These are phyloP conservation scores for Jacaranda mimosifolia DNA, from an alignment of 257 asterid genomes.

Conservation along the genomic window DNA sequence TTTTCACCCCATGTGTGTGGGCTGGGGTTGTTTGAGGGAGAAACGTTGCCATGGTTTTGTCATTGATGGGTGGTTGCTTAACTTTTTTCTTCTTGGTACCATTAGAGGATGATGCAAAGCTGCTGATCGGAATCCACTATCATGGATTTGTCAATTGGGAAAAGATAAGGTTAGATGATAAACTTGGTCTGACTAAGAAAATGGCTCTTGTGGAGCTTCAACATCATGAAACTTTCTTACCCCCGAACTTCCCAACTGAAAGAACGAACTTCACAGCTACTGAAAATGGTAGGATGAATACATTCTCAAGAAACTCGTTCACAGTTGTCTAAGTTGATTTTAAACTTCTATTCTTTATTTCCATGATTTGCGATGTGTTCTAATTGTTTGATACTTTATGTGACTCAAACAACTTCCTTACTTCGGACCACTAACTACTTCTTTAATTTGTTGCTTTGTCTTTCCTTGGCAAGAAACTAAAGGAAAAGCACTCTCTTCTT, in stretches of 20 bases:
- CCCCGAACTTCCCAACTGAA: slow-evolving; percentile 95
- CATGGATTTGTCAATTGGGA: slow-evolving; percentile 98
- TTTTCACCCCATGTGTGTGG: neutral
- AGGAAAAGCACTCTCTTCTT: neutral
- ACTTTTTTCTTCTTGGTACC: slow-evolving; percentile 33
- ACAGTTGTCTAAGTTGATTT: slow-evolving; percentile 26
- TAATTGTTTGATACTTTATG: neutral
- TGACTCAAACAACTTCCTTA: neutral
- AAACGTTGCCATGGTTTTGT: slow-evolving; percentile 24
- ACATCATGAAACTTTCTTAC: slow-evolving; percentile 97
- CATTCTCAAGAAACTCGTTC: slow-evolving; percentile 11
- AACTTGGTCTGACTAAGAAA: slow-evolving; percentile 88
- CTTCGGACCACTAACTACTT: neutral
- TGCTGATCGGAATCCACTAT: slow-evolving; percentile 91
- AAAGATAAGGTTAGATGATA: slow-evolving; percentile 83
- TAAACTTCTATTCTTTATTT: slow-evolving; percentile 30
- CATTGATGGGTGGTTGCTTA: slow-evolving; percentile 17
- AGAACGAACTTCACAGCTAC: slow-evolving; percentile 93
- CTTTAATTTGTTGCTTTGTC: neutral
- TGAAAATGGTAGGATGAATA: slow-evolving; percentile 81
- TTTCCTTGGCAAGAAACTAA: no score
- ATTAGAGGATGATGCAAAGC: slow-evolving; percentile 97
- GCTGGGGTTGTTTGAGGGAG: slow-evolving; percentile 22
- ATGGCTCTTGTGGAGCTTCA: slow-evolving; percentile 99
- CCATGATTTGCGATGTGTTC: slow-evolving; percentile 20